Percentiles rank a stretch among this genome's conserved stretches.
These are phyloP conservation scores for Blastocystis sp. DNA, from an alignment of 352 stramenopile species.

Conservation along the genomic window DNA sequence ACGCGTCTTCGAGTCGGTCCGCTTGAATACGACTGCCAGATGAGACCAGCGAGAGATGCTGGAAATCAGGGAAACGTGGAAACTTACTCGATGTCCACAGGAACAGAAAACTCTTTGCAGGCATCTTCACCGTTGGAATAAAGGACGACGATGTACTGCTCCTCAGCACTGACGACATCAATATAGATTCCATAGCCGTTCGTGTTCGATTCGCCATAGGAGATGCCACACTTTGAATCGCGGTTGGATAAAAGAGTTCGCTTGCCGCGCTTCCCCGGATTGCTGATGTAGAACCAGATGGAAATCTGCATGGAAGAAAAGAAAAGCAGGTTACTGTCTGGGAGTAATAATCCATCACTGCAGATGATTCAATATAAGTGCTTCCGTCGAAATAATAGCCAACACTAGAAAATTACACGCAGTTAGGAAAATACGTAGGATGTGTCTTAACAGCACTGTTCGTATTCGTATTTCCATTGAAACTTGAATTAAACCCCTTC, in stretches of 20 bases:
- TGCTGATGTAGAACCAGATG: slow-evolving; percentile 39
- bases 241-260: slow-evolving; percentile 9
- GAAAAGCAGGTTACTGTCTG: not conserved
- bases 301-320: not conserved
- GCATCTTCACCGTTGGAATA: slow-evolving; percentile 1
- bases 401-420: not conserved
- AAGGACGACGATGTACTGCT: slow-evolving; percentile 6
- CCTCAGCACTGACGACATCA: slow-evolving; percentile 3
- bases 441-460: not conserved
- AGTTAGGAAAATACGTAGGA: not conserved
- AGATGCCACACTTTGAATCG: not conserved
- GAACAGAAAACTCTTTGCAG: slow-evolving; percentile 15
- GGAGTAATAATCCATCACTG: slow-evolving; percentile 52
- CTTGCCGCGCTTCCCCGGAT: not conserved
- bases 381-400: slow-evolving; percentile 29
- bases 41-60: slow-evolving; percentile 20
- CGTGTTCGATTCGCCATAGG: slow-evolving; percentile 14
- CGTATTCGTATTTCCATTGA: not conserved
- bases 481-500: not conserved
- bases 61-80: not conserved
- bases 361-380: slow-evolving; percentile 10
- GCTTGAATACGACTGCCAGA: slow-evolving; percentile 25
- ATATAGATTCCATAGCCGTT: slow-evolving; percentile 54
- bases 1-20: not conserved
- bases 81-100: not conserved